These are phyloP conservation scores for Eremothecium coryli DNA, from an alignment of 1,139 yeast species.

Conservation along the genomic window DNA sequence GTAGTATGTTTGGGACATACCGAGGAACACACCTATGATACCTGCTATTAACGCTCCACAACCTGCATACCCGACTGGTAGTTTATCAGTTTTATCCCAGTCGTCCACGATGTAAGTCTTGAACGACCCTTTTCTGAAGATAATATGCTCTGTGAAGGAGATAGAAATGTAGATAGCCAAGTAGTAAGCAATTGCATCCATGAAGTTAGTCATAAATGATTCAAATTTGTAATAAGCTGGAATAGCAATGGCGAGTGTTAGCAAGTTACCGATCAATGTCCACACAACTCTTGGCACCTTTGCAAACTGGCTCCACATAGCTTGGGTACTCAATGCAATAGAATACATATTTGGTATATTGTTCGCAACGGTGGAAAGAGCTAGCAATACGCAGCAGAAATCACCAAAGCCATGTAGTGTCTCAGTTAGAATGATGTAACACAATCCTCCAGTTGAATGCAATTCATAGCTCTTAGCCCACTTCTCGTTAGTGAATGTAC, in stretches of 20 bases:
- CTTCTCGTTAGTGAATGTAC: slow-evolving; percentile 33
- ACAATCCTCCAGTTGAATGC: slow-evolving; percentile 67
- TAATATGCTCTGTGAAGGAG: slow-evolving; percentile 65
- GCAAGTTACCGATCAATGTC: slow-evolving; percentile 68
- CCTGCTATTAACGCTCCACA: slow-evolving; percentile 71
- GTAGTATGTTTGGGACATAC: slow-evolving; percentile 84
- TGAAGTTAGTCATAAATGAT: slow-evolving; percentile 68
- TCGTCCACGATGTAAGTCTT: slow-evolving; percentile 53
- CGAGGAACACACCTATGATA: slow-evolving; percentile 73
- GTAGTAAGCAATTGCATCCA: slow-evolving; percentile 87
- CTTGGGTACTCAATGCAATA: slow-evolving; percentile 74
- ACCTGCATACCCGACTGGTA: slow-evolving; percentile 76
- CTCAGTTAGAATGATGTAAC: slow-evolving; percentile 65
- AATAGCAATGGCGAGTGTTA: slow-evolving; percentile 75
- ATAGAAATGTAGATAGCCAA: slow-evolving; percentile 76
- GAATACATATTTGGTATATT: slow-evolving; percentile 92
- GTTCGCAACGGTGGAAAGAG: slow-evolving; percentile 79
- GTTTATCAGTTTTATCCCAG: slow-evolving; percentile 45
- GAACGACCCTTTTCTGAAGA: slow-evolving; percentile 52
- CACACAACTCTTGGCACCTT: slow-evolving; percentile 73
- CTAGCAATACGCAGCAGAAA: slow-evolving; percentile 75
- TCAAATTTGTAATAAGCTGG: slow-evolving; percentile 76
- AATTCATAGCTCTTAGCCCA: slow-evolving; percentile 40
- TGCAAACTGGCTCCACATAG: slow-evolving; percentile 64
- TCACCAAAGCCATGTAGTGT: slow-evolving; percentile 84